Base-by-base conservation (phyloP, 192 early-diverging fungal species). In the Gryganskiella cystojenkinii region DNA sequence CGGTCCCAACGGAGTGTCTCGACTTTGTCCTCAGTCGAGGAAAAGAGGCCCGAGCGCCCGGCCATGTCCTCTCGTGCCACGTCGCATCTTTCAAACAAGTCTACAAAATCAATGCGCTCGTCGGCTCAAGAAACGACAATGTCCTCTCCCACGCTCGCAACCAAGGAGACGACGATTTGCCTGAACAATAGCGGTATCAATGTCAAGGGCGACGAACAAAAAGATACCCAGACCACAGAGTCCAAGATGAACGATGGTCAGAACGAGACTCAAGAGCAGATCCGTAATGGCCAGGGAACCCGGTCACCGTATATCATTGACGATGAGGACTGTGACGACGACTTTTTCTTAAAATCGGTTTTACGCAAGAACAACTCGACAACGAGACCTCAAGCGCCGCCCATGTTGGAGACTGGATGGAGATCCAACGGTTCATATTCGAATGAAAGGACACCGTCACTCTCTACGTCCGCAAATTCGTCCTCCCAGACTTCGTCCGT, bases 281-380 rank as follows among this genome's bases (percentile, higher is more conserved):
- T 40, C 37, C 5, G 24, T 17, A 30, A n/a, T 31, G 28, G 7
- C 5, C 37, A 40, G 37, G 37, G 37, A 40, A 2, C 30, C 15
- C 22, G 33, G 20, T 78, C 74, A 9, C 67, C 74, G 13, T 78
- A 78, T 34, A 78, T 56, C 64, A 78, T 78, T 22, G 74, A 78
- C 49, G 74, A 78, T 40, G 74, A 78, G 45, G 57, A 63, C 50
- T 74, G 71, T 46, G 74, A 78, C 33, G 74, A 78, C 19, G 74
- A 78, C 31, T 78, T 78, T 30, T 78, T 78, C 74, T 22, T 61
- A 19, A 78, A 78, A 46, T 78, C 74, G 6, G 74, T 78, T 35
- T 61, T 78, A 20, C 65, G 56, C 27, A 76, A 63, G 28, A 78
- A 57, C 34, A n/a, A n/a, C n/a, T n/a, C n/a, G n/a, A n/a, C n/a